Base-by-base conservation (phyloP, 2,329 filamentous ascomycete genomes). In the Fusarium nisikadoi region DNA sequence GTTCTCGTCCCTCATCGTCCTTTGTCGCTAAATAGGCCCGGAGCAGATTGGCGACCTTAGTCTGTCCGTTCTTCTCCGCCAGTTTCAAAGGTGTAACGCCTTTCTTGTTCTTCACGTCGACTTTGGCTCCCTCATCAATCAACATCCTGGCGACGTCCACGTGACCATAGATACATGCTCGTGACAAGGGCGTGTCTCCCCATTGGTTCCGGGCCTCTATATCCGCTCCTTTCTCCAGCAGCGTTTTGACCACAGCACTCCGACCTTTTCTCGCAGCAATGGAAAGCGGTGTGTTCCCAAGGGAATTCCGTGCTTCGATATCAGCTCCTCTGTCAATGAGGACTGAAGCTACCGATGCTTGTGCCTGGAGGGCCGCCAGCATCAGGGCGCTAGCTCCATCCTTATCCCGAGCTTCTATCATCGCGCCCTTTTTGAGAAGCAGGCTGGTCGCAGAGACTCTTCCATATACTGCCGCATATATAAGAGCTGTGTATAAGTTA, bases 381-480 rank as follows among this genome's bases (percentile, higher is more conserved):
- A 14, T 12, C 13, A 63, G 17, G 11, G 54, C 8, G 1, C 43
- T 61, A 13, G 16, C 8, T 6, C 6, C 3, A 3, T 1, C 0
- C 3, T 33, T 20, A 12, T 35, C 38, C 6, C 10, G 25, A 3
- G 14, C 12, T 23, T 62, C n/a, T 6, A 39, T 4, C 7, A 6
- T 13, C 1, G 56, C 61, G 5, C 61, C 61, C 23, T 6, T 2
- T 31, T 5, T 6, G 62, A 12, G 3, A 64, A 23, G 1, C 33
- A 13, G 3, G 20, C 12, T 4, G 11, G 23, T n/a, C 5, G 29
- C 16, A 4, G 46, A 35, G 47, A 50, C 12, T 11, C 3, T 8
- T 2, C 56, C 57, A 1, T 25, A n/a, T 9, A 1, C 1, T 4
- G 33, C 46, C 2, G 46, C 14, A n/a, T 45, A n/a, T 2, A n/a